A percentile compares a stretch with the other conserved stretches of the same genome.
Evolutionary conservation across 345 rosid genomes (phyloP).

Genomic region (Aurinia saxatilis): DNA sequence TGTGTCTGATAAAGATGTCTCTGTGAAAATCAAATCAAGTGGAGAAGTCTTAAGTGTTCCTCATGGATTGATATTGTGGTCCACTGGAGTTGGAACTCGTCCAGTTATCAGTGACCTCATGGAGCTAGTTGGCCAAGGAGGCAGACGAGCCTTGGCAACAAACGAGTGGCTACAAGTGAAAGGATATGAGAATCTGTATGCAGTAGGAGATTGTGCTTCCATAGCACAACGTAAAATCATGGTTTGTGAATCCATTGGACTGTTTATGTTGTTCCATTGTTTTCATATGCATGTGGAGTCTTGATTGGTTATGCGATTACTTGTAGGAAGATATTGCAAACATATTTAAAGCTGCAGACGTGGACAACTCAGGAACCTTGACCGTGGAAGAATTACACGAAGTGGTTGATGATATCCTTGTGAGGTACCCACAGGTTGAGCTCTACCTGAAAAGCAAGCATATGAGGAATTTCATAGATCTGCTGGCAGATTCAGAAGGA

Average conservation of each 20-base stretch:
- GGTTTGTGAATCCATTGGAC: constrained; percentile 39
- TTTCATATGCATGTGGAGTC: neutral
- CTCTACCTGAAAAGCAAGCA: constrained; percentile 63
- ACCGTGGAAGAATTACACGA: constrained; percentile 63
- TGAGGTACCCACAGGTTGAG: constrained; percentile 80
- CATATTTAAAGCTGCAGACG: constrained; percentile 83
- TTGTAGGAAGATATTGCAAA: constrained; percentile 59
- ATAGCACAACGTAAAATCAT: constrained; percentile 79
- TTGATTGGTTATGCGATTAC: neutral
- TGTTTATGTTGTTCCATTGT: neutral
- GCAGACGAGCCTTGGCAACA: constrained; percentile 67
- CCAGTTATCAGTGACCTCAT: constrained; percentile 74
- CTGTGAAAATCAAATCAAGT: constrained; percentile 56
- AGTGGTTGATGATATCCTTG: constrained; percentile 64
- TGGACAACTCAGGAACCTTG: constrained; percentile 75
- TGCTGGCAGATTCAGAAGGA: constrained; percentile 69
- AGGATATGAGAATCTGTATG: constrained; percentile 69
- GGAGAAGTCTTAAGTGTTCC: constrained; percentile 57
- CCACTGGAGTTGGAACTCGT: constrained; percentile 81
- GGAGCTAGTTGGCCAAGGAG: constrained; percentile 86
- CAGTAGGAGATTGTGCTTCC: constrained; percentile 94
- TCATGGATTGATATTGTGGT: constrained; percentile 91
- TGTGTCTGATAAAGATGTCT: constrained; percentile 65
- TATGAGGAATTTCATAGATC: constrained; percentile 45
- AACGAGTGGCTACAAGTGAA: constrained; percentile 89